phyloP scores from a whole-genome alignment of 2,329 filamentous ascomycete species.

The Fusarium sp. region DNA sequence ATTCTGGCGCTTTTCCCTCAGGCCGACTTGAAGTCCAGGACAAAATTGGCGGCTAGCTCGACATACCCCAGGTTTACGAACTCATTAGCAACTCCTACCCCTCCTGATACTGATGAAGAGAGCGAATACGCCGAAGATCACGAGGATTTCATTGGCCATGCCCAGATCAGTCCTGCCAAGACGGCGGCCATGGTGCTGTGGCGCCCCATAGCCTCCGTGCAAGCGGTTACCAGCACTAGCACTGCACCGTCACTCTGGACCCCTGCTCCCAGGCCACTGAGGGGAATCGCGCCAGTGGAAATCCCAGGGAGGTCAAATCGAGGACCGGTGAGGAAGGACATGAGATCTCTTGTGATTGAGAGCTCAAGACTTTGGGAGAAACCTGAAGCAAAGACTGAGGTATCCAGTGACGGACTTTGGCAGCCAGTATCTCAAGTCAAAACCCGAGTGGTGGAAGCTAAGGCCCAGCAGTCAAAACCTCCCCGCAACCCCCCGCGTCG shows the following conservation, averaged over 20 bases:
- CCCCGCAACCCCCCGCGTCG: constrained; percentile 64
- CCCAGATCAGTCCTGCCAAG: constrained; percentile 24
- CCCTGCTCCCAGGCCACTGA: constrained; percentile 23
- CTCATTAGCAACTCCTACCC: constrained; percentile 51
- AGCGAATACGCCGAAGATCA: constrained; percentile 45
- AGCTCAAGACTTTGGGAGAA: constrained; percentile 38
- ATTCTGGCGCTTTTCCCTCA: constrained; percentile 25
- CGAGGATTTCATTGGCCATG: constrained; percentile 24
- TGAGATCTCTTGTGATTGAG: constrained; percentile 33
- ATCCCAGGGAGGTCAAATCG: constrained; percentile 5
- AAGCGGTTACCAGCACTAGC: not conserved
- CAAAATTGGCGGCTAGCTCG: constrained; percentile 19
- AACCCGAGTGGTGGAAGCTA: constrained; percentile 26
- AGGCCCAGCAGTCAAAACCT: constrained; percentile 53
- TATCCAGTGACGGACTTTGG: constrained; percentile 31
- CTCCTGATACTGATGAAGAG: constrained; percentile 61
- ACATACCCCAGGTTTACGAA: constrained; percentile 26
- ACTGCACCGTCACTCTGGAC: constrained; percentile 37
- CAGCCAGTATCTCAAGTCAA: constrained; percentile 17
- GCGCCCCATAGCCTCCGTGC: constrained; percentile 29
- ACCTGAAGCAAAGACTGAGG: not conserved
- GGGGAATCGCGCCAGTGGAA: constrained; percentile 14
- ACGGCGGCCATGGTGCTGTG: constrained; percentile 31
- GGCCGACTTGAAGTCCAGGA: constrained; percentile 18
- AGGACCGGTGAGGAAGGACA: constrained; percentile 11